These are phyloP conservation scores for Kluyveromyces starmeri DNA, from an alignment of 805 yeast species.

Conservation along the genomic window DNA sequence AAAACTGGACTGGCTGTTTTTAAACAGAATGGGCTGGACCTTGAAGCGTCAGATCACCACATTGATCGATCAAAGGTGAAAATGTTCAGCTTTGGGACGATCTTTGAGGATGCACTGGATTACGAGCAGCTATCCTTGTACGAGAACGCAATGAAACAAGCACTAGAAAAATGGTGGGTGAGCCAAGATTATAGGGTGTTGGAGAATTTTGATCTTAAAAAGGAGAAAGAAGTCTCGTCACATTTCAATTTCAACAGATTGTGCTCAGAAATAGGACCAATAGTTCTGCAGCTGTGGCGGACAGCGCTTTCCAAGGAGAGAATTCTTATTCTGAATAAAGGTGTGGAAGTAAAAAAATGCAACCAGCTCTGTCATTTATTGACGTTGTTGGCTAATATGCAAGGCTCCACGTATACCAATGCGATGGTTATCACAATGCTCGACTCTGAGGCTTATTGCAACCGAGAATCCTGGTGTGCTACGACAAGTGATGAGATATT, in stretches of 20 bases:
- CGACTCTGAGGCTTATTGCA: slow-evolving; percentile 5
- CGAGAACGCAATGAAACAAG: slow-evolving; percentile 13
- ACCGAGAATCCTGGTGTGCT: slow-evolving; percentile 22
- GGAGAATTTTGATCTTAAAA: slow-evolving; percentile 10
- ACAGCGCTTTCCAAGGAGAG: slow-evolving; percentile 21
- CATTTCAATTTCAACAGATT: slow-evolving; percentile 14
- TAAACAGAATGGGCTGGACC: slow-evolving; percentile 34
- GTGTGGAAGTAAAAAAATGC: slow-evolving; percentile 21
- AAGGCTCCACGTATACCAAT: slow-evolving; percentile 13
- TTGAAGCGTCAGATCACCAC: slow-evolving; percentile 11
- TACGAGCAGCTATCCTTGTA: slow-evolving; percentile 9
- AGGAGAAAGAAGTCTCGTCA: slow-evolving; percentile 8
- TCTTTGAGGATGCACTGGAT: slow-evolving; percentile 36
- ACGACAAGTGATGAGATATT: slow-evolving; percentile 26
- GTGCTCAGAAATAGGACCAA: slow-evolving; percentile 25
- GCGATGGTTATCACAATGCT: slow-evolving; percentile 10
- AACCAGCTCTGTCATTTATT: slow-evolving; percentile 24
- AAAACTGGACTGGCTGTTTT: slow-evolving; percentile 35
- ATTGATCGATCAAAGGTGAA: slow-evolving; percentile 38
- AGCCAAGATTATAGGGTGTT: slow-evolving; percentile 9
- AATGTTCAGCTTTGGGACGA: slow-evolving; percentile 58
- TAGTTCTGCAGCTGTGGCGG: slow-evolving; percentile 29
- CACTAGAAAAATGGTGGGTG: slow-evolving; percentile 19
- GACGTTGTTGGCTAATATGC: slow-evolving; percentile 16
- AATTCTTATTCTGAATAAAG: slow-evolving; percentile 21